Conservation (phyloP, 2,329 filamentous ascomycete species). For the Stachybotrys echinatus region DNA sequence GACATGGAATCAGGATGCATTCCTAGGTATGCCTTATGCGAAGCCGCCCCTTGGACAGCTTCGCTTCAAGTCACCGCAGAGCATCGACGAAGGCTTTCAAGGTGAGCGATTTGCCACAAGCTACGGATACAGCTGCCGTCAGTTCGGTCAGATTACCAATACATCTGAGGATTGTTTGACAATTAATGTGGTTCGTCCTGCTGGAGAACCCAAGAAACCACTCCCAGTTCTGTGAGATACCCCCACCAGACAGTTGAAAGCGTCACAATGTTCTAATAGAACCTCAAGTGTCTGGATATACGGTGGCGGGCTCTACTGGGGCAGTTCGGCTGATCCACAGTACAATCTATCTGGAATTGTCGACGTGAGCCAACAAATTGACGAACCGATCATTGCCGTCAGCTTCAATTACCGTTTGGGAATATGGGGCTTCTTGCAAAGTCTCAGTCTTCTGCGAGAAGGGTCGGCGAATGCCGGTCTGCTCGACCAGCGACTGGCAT, state of each 20-base stretch:
- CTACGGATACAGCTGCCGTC: slow-evolving; percentile 41
- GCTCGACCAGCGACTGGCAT: slow-evolving; percentile 41
- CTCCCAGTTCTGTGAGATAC: slow-evolving; percentile 27
- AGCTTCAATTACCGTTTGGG: slow-evolving; percentile 49
- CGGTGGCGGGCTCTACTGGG: slow-evolving; percentile 47
- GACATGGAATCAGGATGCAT: slow-evolving; percentile 31
- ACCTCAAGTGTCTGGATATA: slow-evolving; percentile 49
- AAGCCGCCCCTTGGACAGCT: slow-evolving; percentile 29
- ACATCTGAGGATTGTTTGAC: slow-evolving; percentile 45
- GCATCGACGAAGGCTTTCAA: slow-evolving; percentile 31
- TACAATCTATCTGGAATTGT: slow-evolving; percentile 31
- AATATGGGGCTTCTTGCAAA: slow-evolving; percentile 49
- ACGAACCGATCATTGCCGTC: slow-evolving; percentile 48
- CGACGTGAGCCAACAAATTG: slow-evolving; percentile 42
- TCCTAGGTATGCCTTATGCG: slow-evolving; percentile 34
- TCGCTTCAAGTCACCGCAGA: slow-evolving; percentile 29
- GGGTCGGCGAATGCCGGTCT: slow-evolving; percentile 44
- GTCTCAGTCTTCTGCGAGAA: slow-evolving; percentile 33
- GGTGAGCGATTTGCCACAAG: slow-evolving; percentile 31
- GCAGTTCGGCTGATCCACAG: slow-evolving; percentile 45
- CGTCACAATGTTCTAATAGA: background rate
- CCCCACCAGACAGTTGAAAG: background rate
- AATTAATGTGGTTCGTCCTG: slow-evolving; percentile 35
- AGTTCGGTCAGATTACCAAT: slow-evolving; percentile 34
- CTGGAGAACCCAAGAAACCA: slow-evolving; percentile 20